phyloP scores from a whole-genome alignment of 2,329 filamentous ascomycete species.

The Colletotrichum magnum region DNA sequence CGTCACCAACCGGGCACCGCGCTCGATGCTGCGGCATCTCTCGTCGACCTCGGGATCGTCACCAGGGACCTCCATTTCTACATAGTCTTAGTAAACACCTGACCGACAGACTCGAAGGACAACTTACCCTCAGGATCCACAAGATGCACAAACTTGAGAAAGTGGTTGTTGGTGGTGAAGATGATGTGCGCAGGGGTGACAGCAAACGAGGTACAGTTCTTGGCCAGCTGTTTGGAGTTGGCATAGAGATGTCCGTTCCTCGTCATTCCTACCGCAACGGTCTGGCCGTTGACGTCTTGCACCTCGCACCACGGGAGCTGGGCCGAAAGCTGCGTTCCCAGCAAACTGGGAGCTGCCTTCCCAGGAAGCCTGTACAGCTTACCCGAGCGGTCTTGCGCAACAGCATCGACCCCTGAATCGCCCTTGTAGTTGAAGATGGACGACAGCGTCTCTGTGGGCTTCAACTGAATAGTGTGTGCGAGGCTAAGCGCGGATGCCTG shows the following conservation, averaged over 20 bases:
- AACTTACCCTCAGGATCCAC: constrained; percentile 73
- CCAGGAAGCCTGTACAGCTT: constrained; percentile 57
- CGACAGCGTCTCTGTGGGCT: constrained; percentile 28
- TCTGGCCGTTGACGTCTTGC: constrained; percentile 21
- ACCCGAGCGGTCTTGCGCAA: constrained; percentile 63
- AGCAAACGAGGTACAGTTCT: constrained; percentile 93
- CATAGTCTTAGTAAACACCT: background rate
- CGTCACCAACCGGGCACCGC: constrained; percentile 88
- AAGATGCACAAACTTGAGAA: constrained; percentile 95
- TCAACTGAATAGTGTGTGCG: constrained; percentile 18
- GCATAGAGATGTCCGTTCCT: constrained; percentile 84
- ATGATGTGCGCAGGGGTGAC: constrained; percentile 87
- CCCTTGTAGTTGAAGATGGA: constrained; percentile 52
- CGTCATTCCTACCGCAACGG: constrained; percentile 75
- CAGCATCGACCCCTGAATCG: constrained; percentile 49
- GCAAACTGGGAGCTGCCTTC: constrained; percentile 10
- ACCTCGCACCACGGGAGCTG: constrained; percentile 68
- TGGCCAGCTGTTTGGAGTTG: constrained; percentile 79
- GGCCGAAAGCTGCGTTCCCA: constrained; percentile 41
- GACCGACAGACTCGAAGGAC: background rate
- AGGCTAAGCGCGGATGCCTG: background rate
- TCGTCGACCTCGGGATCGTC: constrained; percentile 95
- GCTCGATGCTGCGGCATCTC: constrained; percentile 90
- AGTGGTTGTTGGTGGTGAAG: constrained; percentile 91
- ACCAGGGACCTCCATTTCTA: constrained; percentile 84